Evolutionary conservation across 208 protist species (phyloP), one percentile per base, ranked within the genome.

Genomic region (Trypanosoma cruzi): DNA sequence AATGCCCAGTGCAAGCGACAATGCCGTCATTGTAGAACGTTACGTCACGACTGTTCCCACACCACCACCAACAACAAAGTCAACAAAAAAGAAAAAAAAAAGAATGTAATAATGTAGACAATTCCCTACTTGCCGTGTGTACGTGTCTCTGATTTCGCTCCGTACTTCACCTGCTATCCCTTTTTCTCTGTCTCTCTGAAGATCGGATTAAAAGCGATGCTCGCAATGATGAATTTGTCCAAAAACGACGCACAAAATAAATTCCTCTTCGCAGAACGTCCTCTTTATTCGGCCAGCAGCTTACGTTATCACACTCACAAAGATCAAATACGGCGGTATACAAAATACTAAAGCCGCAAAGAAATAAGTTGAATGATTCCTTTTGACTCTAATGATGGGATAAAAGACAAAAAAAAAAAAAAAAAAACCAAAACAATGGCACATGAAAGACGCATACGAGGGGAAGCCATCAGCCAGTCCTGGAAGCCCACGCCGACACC

Each of bases 1-100:
- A 31, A 61, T 44, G 20, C 20, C 1, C 20, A 63, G 42, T 18
- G 42, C 42, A 24, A 71, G 53, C n/a, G 55, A 63, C 13, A 71
- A 34, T 7, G 55, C 55, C 34, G 55, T 71, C 55, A 71, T 71
- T 61, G 4, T 32, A 42, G n/a, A n/a, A 20, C 56, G 14, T 32
- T 48, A 26, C 24, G 18, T 26, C 58, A 34, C 36, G 8, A 18
- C 49, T 40, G 7, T 4, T 50, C 32, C 28, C 31, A 28, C 31
- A 34, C 57, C n/a, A n/a, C 20, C 16, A 55, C 6, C 11, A 46
- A 37, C 20, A 10, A 46, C 10, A 62, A 62, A 46, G 34, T 56
- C 10, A 29, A 28, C 48, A 4, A 53, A 28, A 29, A 53, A 53
- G 36, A 11, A 6, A 4, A n/a, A 53, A 13, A 53, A 53, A 13